Evolutionary conservation across 176 grass and related monocot genomes (phyloP), one percentile per base, ranked within the genome.

Genomic region (Cocos nucifera): DNA sequence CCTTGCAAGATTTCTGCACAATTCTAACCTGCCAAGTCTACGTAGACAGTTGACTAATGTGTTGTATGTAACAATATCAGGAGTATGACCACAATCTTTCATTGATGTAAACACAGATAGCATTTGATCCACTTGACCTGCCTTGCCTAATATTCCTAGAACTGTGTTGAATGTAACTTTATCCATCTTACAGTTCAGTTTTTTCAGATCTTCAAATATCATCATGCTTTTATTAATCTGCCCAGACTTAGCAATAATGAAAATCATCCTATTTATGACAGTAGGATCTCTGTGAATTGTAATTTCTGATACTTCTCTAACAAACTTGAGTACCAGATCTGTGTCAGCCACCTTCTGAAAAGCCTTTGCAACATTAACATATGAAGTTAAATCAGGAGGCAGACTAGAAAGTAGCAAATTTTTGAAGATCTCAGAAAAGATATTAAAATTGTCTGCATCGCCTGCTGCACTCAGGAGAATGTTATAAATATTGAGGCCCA

Each of bases 51-150:
- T 97, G 54, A 91, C 83, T 55, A 97, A 51, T 26, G 93, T 97
- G 69, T 87, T 97, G 55, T 97, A 97, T 12, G 93, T 97, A 61
- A 85, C 72, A 21, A 82, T 56, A 76, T 91, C 84, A 64, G 93
- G 84, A 73, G 63, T 44, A 78, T 80, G 69, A 17, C 84, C 81
- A 51, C 75, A 60, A 48, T 80, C 62, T 58, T 85, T 76, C 93
- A 92, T 91, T 53, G 66, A n/a, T 69, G 62, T 71, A 73, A 97
- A 25, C 52, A 91, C 84, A 6, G 25, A 21, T 30, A 97, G 69
- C 87, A 97, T 91, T 53, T 85, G 22, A 59, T 85, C 76, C 67
- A 82, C 79, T 30, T 51, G 79, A 52, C 87, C 84, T 26, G 73
- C 81, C 35, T 83, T 88, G 15, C 84, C 87, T n/a, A 97, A 78